Conservation (phyloP, 257 asterid genomes). For the Przewalskia tangutica region DNA sequence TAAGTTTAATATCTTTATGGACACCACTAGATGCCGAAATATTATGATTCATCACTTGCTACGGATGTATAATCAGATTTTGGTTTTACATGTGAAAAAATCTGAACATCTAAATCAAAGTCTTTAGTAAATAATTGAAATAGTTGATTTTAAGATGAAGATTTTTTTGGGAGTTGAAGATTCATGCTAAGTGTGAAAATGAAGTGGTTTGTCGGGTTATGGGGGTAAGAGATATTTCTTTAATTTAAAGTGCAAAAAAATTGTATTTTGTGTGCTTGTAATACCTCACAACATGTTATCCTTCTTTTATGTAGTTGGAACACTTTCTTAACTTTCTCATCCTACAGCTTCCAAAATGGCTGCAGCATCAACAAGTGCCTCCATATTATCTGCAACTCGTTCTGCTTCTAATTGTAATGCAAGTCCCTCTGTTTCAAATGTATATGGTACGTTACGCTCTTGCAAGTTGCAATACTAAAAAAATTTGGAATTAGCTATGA, state of each 20-base stretch:
- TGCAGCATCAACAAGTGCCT: slow-evolving; percentile 21
- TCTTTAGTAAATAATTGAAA: not conserved
- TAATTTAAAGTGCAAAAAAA: not conserved
- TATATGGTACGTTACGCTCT: slow-evolving; percentile 7
- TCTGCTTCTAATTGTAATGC: slow-evolving; percentile 15
- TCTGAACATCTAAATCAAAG: not conserved
- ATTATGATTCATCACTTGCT: not conserved
- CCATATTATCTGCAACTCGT: slow-evolving; percentile 23
- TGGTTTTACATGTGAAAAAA: not conserved
- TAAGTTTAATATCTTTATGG: not conserved
- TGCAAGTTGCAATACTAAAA: not conserved
- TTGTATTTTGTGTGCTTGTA: slow-evolving; percentile 3
- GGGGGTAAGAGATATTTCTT: not conserved
- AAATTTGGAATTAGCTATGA: no score
- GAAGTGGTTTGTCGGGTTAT: not conserved
- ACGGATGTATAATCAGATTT: not conserved
- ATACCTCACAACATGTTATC: not conserved
- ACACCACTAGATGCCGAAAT: not conserved
- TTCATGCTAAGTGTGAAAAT: not conserved
- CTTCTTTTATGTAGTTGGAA: not conserved
- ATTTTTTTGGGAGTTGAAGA: not conserved
- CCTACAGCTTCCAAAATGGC: slow-evolving; percentile 13
- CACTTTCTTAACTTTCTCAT: not conserved
- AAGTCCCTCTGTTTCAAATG: slow-evolving; percentile 7
- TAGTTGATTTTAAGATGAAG: not conserved